A percentile compares a stretch with the other conserved stretches of the same genome.
These are phyloP conservation scores for Colletotrichum sojae DNA, from an alignment of 2,329 filamentous ascomycete species.

Conservation along the genomic window DNA sequence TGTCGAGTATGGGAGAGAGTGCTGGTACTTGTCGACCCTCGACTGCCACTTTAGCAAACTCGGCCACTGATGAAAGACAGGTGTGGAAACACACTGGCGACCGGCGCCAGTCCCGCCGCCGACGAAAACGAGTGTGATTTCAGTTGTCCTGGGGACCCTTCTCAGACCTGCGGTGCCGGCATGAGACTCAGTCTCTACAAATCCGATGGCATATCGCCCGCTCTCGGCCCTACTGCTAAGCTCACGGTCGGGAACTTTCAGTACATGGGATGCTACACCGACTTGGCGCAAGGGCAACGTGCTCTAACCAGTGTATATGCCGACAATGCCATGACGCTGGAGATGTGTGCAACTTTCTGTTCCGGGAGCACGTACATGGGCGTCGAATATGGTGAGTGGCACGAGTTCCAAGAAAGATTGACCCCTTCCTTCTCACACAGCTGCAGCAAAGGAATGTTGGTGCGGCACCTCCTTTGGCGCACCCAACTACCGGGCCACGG, in stretches of 20 bases:
- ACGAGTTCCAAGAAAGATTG: slow-evolving; percentile 21
- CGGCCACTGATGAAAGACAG: slow-evolving; percentile 45
- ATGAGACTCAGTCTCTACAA: slow-evolving; percentile 34
- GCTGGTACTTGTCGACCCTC: slow-evolving; percentile 49
- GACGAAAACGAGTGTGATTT: slow-evolving; percentile 30
- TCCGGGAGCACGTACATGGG: slow-evolving; percentile 49
- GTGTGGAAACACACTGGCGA: slow-evolving; percentile 27
- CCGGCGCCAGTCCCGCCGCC: slow-evolving; percentile 33
- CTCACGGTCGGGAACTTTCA: slow-evolving; percentile 45
- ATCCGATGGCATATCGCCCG: slow-evolving; percentile 22
- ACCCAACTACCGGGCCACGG: slow-evolving; percentile 48
- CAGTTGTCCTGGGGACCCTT: slow-evolving; percentile 22
- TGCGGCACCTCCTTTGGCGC: slow-evolving; percentile 57
- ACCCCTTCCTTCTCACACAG: no score
- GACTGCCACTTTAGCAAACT: background rate
- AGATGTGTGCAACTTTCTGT: slow-evolving; percentile 51
- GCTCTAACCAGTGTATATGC: slow-evolving; percentile 48
- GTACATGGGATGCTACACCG: slow-evolving; percentile 55
- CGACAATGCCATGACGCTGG: slow-evolving; percentile 52
- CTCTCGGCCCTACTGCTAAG: slow-evolving; percentile 2
- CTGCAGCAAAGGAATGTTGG: slow-evolving; percentile 37
- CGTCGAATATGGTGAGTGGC: slow-evolving; percentile 50
- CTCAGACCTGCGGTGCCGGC: slow-evolving; percentile 28
- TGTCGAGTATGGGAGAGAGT: slow-evolving; percentile 56
- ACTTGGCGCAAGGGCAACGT: slow-evolving; percentile 46